phyloP scores from a whole-genome alignment of 306 rosid genomes.

The Medicago arabica region DNA sequence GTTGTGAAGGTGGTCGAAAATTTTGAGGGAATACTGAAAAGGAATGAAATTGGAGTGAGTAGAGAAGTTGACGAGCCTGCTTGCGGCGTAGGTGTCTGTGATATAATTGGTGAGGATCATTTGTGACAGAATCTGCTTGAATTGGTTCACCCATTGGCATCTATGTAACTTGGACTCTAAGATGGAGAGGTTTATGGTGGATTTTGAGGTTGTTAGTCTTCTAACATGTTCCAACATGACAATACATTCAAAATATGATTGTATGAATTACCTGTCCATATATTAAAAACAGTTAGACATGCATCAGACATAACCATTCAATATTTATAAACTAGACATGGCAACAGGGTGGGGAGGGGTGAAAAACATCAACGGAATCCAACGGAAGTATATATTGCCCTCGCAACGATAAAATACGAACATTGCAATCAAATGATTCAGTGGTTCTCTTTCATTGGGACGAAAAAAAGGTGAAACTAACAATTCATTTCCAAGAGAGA shows the following conservation, averaged over 20 bases:
- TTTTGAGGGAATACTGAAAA: slow-evolving; percentile 49
- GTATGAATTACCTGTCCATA: neutral
- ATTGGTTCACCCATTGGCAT: slow-evolving; percentile 56
- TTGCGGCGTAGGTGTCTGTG: slow-evolving; percentile 71
- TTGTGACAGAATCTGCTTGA: slow-evolving; percentile 66
- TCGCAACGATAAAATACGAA: slow-evolving; percentile 29
- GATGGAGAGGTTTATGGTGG: slow-evolving; percentile 55
- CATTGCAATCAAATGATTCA: slow-evolving; percentile 2
- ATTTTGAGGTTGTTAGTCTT: slow-evolving; percentile 43
- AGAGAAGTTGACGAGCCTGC: slow-evolving; percentile 65
- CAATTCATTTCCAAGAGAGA: slow-evolving; percentile 16
- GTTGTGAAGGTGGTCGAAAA: slow-evolving; percentile 61
- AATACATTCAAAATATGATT: neutral
- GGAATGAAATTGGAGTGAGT: slow-evolving; percentile 50
- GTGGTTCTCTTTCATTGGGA: slow-evolving; percentile 23
- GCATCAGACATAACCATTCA: neutral
- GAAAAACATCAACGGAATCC: slow-evolving; percentile 6
- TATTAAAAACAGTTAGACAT: neutral
- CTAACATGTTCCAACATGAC: slow-evolving; percentile 11
- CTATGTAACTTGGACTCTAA: slow-evolving; percentile 51
- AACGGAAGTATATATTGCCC: slow-evolving; percentile 25
- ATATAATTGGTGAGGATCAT: slow-evolving; percentile 69
- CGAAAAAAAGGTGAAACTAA: slow-evolving; percentile 19
- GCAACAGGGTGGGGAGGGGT: neutral
- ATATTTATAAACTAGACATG: neutral